These are phyloP conservation scores for Botryosphaeria dothidea DNA, from an alignment of 2,329 filamentous ascomycete species.

Conservation along the genomic window DNA sequence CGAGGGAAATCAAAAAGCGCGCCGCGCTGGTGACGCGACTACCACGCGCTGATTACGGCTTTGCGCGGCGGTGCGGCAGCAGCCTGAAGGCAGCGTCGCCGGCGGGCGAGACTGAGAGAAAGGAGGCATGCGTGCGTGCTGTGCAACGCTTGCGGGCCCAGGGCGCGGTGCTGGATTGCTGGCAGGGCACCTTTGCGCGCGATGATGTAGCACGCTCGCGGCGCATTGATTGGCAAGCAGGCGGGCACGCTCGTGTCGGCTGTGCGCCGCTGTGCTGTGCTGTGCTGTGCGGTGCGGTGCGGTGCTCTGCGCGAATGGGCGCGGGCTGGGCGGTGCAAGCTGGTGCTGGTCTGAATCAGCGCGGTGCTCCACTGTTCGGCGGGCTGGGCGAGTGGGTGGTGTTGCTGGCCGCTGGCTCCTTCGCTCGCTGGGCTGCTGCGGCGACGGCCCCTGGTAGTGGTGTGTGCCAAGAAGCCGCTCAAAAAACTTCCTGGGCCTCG, in stretches of 20 bases:
- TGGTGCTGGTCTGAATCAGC: neutral
- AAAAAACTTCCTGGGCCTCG: conserved; percentile 19
- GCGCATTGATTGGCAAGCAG: conserved; percentile 6
- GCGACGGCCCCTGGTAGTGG: conserved; percentile 10
- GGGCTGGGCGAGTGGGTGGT: neutral
- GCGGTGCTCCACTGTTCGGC: neutral
- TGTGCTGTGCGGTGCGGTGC: no score
- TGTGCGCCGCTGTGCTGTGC: no score
- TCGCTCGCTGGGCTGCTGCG: neutral
- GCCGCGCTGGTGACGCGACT: neutral
- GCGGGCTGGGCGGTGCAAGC: conserved; percentile 1
- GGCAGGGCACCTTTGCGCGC: neutral
- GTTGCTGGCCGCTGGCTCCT: neutral
- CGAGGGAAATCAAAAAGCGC: neutral
- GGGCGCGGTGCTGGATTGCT: neutral
- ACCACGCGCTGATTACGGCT: no score
- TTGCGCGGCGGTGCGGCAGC: no score
- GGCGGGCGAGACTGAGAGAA: no score
- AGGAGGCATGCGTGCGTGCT: no score
- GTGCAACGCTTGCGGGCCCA: neutral
- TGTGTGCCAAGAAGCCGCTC: conserved; percentile 12
- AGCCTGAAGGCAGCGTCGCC: no score
- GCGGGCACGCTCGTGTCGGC: neutral
- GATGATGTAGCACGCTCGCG: conserved; percentile 10
- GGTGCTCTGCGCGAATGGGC: neutral